Evolutionary conservation across 179 eudicot species (phyloP), one percentile per base, ranked within the genome.

Genomic region (Beta lomatogona): DNA sequence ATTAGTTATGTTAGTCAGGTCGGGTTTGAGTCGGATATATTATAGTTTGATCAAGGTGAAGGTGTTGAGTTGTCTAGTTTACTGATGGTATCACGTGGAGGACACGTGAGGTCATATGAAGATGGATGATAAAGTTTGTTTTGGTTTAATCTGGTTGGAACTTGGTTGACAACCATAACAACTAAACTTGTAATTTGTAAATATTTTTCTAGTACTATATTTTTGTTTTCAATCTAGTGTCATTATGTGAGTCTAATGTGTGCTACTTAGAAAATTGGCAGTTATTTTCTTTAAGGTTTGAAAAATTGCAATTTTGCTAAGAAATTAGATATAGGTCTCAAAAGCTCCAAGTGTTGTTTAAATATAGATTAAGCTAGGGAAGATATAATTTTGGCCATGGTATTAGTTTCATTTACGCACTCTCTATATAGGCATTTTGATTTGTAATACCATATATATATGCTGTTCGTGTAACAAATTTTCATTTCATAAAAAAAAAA

Each of bases 141-240:
- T 31, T 65, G 36, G 16, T 57, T 66, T 13, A 36, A 64, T 73
- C 9, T 72, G 21, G 79, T 77, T 81, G 80, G 25, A 73, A 85
- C 80, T 81, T 85, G 73, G 58, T 81, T 41, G 44, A 80, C 78
- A 64, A 58, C n/a, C 36, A 58, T 52, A 54, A 76, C 57, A 46
- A 7, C 53, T 28, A 64, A 79, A 83, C 19, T 4, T 54, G 87
- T 85, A 85, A 82, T 18, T 4, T 54, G 87, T 85, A 85, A 82
- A 85, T 85, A 85, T 48, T 57, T 69, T 15, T 28, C 52, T 21
- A 70, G 59, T 14, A 48, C 54, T 70, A 69, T 31, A 36, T 36
- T 36, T 36, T 36, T 65, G 45, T 22, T 53, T 65, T 15, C 71
- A 76, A 50, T 78, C 75, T 52, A 41, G 15, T 58, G 57, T 78